Evolutionary conservation across 331 rosid species (phyloP).

Genomic region (Spiraea crenata): DNA sequence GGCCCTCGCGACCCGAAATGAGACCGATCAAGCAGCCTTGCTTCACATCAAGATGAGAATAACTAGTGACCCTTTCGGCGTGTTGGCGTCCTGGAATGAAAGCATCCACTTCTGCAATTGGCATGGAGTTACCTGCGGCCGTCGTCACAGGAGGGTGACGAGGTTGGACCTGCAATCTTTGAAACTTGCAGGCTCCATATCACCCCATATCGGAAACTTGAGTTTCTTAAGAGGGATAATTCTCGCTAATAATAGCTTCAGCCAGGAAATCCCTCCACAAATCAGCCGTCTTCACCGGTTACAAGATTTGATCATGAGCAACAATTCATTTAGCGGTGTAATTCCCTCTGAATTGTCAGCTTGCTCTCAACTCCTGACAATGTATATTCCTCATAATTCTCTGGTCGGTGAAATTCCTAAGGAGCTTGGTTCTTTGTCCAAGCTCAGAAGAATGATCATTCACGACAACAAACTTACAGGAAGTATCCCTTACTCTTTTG

Average conservation of each 20-base stretch:
- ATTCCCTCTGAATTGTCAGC: neutral
- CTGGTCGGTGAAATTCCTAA: neutral
- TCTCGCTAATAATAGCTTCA: neutral
- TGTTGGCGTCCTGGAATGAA: neutral
- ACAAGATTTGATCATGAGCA: fast-evolving
- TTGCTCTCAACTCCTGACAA: neutral
- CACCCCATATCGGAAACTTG: neutral
- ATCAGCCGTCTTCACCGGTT: neutral
- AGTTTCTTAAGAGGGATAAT: neutral
- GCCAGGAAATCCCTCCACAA: neutral
- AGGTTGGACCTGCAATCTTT: neutral
- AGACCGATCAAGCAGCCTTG: neutral
- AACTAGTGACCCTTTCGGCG: neutral
- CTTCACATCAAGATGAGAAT: neutral
- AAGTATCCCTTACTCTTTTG: neutral
- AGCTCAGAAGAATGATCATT: neutral
- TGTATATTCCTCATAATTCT: neutral
- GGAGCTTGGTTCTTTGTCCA: neutral
- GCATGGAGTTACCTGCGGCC: neutral
- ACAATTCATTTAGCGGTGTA: neutral
- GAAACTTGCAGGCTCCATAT: neutral
- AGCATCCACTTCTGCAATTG: neutral
- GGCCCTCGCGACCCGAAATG: neutral
- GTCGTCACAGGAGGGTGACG: neutral
- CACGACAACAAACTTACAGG: neutral